Evolutionary conservation across 129 eudicot species (phyloP).

Genomic region (Oenanthe sinensis): DNA sequence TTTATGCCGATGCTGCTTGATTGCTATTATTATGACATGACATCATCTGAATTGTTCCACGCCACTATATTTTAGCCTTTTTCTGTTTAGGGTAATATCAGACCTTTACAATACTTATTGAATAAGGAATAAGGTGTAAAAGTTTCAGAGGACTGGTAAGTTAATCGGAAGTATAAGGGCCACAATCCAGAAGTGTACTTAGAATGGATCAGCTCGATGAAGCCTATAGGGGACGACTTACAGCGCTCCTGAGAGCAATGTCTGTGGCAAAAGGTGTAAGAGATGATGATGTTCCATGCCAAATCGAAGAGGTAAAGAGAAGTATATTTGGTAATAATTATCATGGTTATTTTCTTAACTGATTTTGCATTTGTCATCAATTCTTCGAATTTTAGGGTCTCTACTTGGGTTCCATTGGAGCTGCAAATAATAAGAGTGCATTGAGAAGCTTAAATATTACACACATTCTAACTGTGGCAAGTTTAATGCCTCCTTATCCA

Average conservation of each 20-base stretch:
- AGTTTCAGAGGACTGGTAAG: background rate
- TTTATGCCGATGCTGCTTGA: background rate
- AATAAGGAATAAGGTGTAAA: background rate
- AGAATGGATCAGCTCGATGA: slow-evolving; percentile 38
- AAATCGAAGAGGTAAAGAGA: slow-evolving; percentile 72
- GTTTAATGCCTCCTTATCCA: slow-evolving; percentile 36
- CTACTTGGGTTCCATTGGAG: slow-evolving; percentile 77
- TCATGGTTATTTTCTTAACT: background rate
- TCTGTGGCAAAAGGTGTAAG: slow-evolving; percentile 33
- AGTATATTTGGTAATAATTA: background rate
- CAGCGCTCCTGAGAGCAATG: slow-evolving; percentile 42
- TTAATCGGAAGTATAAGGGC: background rate
- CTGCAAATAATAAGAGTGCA: slow-evolving; percentile 59
- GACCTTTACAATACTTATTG: background rate
- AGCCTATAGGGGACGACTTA: slow-evolving; percentile 33
- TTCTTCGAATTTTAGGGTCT: slow-evolving; percentile 47
- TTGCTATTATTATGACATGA: background rate
- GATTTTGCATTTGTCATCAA: background rate
- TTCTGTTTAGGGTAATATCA: background rate
- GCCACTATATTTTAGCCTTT: background rate
- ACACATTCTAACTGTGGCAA: slow-evolving; percentile 67
- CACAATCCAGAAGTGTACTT: background rate
- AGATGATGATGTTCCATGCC: slow-evolving; percentile 48
- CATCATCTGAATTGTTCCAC: background rate
- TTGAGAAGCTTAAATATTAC: slow-evolving; percentile 67